Evolutionary conservation across 2,329 filamentous ascomycete species (phyloP).

Genomic region (Epicoccum sorghinum): DNA sequence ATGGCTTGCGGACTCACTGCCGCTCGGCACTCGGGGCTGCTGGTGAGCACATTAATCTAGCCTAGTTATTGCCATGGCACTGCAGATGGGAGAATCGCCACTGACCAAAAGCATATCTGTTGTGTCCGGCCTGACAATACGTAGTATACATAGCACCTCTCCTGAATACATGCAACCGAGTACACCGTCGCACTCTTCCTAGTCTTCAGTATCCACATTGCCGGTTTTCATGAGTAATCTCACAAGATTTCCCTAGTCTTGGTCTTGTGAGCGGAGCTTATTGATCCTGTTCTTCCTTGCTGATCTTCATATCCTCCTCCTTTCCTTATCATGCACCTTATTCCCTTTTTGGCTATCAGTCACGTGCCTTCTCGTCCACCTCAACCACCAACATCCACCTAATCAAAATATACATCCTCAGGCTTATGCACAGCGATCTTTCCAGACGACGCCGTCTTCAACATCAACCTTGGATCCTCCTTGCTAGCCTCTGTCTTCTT

Average conservation of each 20-base stretch:
- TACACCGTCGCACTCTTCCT: constrained; percentile 4
- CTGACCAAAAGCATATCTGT: not conserved
- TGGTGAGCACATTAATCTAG: not conserved
- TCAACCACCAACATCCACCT: not conserved
- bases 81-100: not conserved
- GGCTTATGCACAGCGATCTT: constrained; percentile 54
- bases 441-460: constrained; percentile 48
- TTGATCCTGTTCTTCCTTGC: not conserved
- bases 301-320: not conserved
- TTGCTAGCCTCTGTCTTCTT: constrained; percentile 51
- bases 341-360: not conserved
- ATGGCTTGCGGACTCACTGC: constrained; percentile 1
- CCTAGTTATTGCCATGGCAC: not conserved
- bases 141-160: too few species aligned
- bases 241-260: not conserved
- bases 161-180: too few species aligned
- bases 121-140: too few species aligned
- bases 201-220: too few species aligned
- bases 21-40: not conserved
- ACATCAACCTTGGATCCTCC: constrained; percentile 51
- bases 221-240: not conserved
- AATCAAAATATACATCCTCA: constrained; percentile 51
- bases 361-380: not conserved
- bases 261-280: too few species aligned
- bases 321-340: not conserved